Base-by-base conservation (phyloP, 345 rosid genomes). In the Euphorbia pulcherrima region DNA sequence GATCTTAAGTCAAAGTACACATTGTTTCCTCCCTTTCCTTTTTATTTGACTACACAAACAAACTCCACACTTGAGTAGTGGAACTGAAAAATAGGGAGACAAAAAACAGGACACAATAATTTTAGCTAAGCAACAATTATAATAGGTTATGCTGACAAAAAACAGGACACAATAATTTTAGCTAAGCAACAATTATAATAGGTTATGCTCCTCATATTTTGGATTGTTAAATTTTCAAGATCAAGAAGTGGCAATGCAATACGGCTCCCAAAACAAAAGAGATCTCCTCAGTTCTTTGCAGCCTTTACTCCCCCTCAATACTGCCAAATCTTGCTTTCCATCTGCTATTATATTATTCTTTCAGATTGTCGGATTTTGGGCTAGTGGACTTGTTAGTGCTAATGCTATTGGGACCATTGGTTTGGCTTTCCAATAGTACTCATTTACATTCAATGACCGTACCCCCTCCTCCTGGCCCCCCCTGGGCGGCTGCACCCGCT, bases 211-310 rank as follows among this genome's bases (percentile, higher is more conserved):
- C n/a, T n/a, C n/a, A n/a, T n/a, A n/a, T 33, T 33, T 33, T 33
- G 37, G 37, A n/a, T n/a, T 2, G 3, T 33, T 3, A n/a, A n/a
- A n/a, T 33, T 33, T 33, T 33, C 7, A 33, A 33, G 7, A 48
- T 80, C 74, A 86, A 62, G 89, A 86, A 29, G 94, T 88, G 70
- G 98, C 97, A 68, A 90, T 89, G 91, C 98, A 93, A 26, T 74
- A 66, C 1, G 82, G 76, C 74, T 87, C 92, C 78, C 82, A 62
- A 29, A 84, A 81, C 75, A 80, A 57, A 63, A 86, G 87, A 17
- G 97, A 86, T 79, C 89, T 86, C 80, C 87, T 80, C 0, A 73
- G 75, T 41, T 87, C 89, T 68, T 90, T 90, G 92, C 97, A 93
- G 0, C 96, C 80, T 5, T 70, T 69, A 66, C 72, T 70, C 64